These are phyloP conservation scores for Massariosphaeria phaeospora DNA, from an alignment of 495 filamentous ascomycete genomes.

Conservation along the genomic window DNA sequence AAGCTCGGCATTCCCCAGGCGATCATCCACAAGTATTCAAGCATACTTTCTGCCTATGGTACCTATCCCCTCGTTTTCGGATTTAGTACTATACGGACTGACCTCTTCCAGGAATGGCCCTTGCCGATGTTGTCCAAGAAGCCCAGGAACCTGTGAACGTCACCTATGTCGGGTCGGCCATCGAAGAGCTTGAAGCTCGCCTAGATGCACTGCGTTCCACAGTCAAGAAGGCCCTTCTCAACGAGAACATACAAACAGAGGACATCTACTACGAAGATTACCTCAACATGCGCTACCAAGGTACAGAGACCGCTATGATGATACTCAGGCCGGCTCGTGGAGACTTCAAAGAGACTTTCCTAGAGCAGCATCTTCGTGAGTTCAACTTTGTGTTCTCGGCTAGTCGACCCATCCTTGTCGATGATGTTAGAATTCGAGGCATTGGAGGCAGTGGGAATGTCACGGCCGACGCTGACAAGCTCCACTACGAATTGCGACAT, in stretches of 20 bases:
- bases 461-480: slow-evolving; percentile 68
- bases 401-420: slow-evolving; percentile 83
- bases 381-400: slow-evolving; percentile 74
- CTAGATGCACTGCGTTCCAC: slow-evolving; percentile 52
- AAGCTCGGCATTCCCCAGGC: slow-evolving; percentile 79
- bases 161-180: slow-evolving; percentile 50
- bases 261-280: not conserved
- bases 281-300: slow-evolving; percentile 33
- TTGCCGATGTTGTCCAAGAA: slow-evolving; percentile 91
- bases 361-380: slow-evolving; percentile 52
- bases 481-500: slow-evolving; percentile 62
- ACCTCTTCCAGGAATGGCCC: no score
- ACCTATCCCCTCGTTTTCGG: no score
- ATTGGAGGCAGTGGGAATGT: slow-evolving; percentile 78
- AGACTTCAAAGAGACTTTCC: slow-evolving; percentile 69
- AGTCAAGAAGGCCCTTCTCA: not conserved
- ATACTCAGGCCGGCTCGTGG: slow-evolving; percentile 47
- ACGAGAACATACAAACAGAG: not conserved
- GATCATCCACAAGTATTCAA: slow-evolving; percentile 86
- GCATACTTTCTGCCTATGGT: slow-evolving; percentile 89
- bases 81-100: no score
- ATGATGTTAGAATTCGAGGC: slow-evolving; percentile 81
- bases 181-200: slow-evolving; percentile 39
- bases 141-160: slow-evolving; percentile 79
- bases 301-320: slow-evolving; percentile 58